Evolutionary conservation across 2,329 filamentous ascomycete genomes (phyloP).

Genomic region (Daldinia sp.): DNA sequence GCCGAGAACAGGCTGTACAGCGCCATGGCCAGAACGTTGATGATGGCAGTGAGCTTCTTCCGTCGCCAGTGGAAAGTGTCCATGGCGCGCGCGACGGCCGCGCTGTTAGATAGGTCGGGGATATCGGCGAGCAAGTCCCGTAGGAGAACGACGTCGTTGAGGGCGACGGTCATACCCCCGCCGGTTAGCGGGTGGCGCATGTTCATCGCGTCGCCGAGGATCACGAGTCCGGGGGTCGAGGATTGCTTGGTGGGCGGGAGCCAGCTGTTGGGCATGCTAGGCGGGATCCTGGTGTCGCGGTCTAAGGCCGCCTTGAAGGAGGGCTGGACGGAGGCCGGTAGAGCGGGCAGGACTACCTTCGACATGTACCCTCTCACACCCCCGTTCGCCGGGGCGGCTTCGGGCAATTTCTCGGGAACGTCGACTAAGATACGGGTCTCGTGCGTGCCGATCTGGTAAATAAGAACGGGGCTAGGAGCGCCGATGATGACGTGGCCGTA

Average conservation of each 20-base stretch:
- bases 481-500: constrained; percentile 91
- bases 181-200: constrained; percentile 99
- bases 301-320: constrained; percentile 80
- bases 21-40: constrained; percentile 97
- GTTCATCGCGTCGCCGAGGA: constrained; percentile 95
- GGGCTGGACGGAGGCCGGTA: constrained; percentile 76
- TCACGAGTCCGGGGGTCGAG: constrained; percentile 72
- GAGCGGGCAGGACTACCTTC: constrained; percentile 78
- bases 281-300: constrained; percentile 73
- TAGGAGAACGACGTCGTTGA: constrained; percentile 88
- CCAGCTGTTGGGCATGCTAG: constrained; percentile 94
- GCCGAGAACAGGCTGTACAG: constrained; percentile 93
- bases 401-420: constrained; percentile 78
- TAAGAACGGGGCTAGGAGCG: constrained; percentile 77
- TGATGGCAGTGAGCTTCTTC: constrained; percentile 83
- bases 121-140: constrained; percentile 79
- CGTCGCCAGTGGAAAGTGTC: constrained; percentile 84
- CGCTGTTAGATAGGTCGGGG: constrained; percentile 72
- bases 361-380: constrained; percentile 86
- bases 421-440: constrained; percentile 93
- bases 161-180: constrained; percentile 96
- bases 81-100: constrained; percentile 73
- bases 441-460: constrained; percentile 96
- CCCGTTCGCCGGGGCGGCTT: constrained; percentile 76
- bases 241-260: constrained; percentile 77